A percentile compares a stretch with the other conserved stretches of the same genome.
These are phyloP conservation scores for Talaromyces sp. DNA, from an alignment of 2,329 filamentous ascomycete species.

Conservation along the genomic window DNA sequence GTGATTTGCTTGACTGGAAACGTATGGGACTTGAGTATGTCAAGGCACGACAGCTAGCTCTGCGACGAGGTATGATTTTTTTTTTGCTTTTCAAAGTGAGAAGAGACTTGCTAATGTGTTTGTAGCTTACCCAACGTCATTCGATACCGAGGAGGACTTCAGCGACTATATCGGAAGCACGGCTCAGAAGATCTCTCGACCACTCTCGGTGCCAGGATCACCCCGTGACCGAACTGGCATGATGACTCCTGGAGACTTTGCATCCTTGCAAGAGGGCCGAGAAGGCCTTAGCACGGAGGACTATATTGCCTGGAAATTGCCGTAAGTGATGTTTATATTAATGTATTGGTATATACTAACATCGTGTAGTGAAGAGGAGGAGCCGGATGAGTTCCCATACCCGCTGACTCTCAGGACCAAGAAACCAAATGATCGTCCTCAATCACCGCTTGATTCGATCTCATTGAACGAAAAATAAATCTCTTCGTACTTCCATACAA, in stretches of 20 bases:
- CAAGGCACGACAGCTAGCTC: conserved; percentile 88
- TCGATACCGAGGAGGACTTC: conserved; percentile 69
- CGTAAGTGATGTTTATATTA: conserved; percentile 57
- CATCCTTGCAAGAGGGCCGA: conserved; percentile 86
- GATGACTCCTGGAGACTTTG: conserved; percentile 99
- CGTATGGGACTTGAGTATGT: conserved; percentile 99
- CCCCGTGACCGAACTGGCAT: conserved; percentile 86
- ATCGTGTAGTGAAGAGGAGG: conserved; percentile 74
- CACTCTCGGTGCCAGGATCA: conserved; percentile 88
- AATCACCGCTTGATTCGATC: conserved; percentile 35
- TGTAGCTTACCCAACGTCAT: conserved; percentile 78
- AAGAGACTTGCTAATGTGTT: conserved; percentile 16
- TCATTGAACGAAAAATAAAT: conserved; percentile 25
- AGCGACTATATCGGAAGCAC: conserved; percentile 87
- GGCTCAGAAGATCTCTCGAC: conserved; percentile 91
- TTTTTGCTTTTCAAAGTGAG: background rate
- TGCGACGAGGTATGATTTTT: conserved; percentile 57
- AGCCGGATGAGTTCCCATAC: conserved; percentile 71
- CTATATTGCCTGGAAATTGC: conserved; percentile 96
- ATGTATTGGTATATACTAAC: conserved; percentile 25
- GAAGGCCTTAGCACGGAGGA: conserved; percentile 94
- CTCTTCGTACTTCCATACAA: background rate
- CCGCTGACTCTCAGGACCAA: conserved; percentile 60
- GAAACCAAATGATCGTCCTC: conserved; percentile 33
- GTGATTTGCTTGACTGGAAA: conserved; percentile 97